Evolutionary conservation across 2,329 filamentous ascomycete genomes (phyloP).

Genomic region (Fusarium circinatum): DNA sequence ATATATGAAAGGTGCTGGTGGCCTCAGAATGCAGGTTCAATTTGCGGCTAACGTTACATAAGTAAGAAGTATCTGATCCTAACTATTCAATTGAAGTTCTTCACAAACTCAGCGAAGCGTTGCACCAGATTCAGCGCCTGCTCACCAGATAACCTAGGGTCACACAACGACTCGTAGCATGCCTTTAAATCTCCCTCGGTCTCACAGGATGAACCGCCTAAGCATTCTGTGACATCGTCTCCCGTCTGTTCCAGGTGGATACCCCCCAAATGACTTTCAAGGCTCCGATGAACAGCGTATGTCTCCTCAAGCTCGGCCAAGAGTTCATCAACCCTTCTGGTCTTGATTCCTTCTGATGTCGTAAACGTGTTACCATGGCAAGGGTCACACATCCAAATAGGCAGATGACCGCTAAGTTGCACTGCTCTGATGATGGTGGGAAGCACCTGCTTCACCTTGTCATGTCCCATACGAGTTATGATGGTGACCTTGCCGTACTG

Average conservation of each 20-base stretch:
- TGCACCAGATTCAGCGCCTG: background rate
- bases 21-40: fast-evolving
- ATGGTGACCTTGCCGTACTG: background rate
- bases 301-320: background rate
- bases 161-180: background rate
- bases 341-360: background rate
- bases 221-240: background rate
- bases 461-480: background rate
- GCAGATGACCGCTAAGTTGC: background rate
- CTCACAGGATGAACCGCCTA: background rate
- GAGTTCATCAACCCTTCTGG: background rate
- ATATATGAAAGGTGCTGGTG: fast-evolving
- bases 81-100: no score
- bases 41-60: fast-evolving
- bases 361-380: background rate
- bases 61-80: background rate
- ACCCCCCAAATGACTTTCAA: background rate
- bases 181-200: background rate
- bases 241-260: background rate
- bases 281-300: background rate
- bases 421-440: background rate
- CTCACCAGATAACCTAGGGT: background rate
- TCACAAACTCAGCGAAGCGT: background rate
- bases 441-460: background rate
- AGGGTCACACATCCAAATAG: background rate